Base-by-base conservation (phyloP, 805 yeast species). In the Sugiyamaella qingdaonensis region DNA sequence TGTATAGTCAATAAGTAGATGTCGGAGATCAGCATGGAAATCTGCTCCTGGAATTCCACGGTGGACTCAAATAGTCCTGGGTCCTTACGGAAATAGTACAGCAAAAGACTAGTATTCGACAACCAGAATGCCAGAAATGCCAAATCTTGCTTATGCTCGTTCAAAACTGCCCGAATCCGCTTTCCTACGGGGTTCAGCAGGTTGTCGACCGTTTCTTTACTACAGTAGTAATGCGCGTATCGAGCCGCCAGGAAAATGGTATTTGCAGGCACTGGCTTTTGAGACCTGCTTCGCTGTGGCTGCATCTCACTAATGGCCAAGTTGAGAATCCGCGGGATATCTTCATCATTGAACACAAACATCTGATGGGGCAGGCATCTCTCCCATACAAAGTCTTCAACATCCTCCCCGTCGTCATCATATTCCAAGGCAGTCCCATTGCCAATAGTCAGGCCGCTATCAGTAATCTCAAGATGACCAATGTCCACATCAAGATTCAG, bases 111-210 rank as follows among this genome's bases (percentile, higher is more conserved):
- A 44, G 86, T 66, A 24, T 86, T 85, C 3, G 96, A 83, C 35
- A 94, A 78, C 98, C 98, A 94, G 66, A 89, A 92, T 48, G 95
- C 85, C 56, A 70, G 47, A 50, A 60, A 68, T n/a, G 73, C 71
- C 54, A 74, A 61, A 51, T 74, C 78, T 14, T 65, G 64, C 18
- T 57, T 59, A 46, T 67, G 67, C n/a, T 62, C 61, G 37, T 63
- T 62, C n/a, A 67, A 62, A 2, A 59, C 64, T 7, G 65, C 58
- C 36, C 62, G 56, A 45, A 74, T 68, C 8, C 74, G 67, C 7
- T 68, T 60, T 10, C 64, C 56, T 2, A 61, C 59, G 4, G 74
- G 71, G 13, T 56, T 51, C 34, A 72, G 47, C 16, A 74, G 58
- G 29, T 62, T 58, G 10, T 57, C 62, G 21, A 72, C 50, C 29